phyloP scores from a whole-genome alignment of 2,329 filamentous ascomycete species.

The Paraconiothyrium brasiliense region DNA sequence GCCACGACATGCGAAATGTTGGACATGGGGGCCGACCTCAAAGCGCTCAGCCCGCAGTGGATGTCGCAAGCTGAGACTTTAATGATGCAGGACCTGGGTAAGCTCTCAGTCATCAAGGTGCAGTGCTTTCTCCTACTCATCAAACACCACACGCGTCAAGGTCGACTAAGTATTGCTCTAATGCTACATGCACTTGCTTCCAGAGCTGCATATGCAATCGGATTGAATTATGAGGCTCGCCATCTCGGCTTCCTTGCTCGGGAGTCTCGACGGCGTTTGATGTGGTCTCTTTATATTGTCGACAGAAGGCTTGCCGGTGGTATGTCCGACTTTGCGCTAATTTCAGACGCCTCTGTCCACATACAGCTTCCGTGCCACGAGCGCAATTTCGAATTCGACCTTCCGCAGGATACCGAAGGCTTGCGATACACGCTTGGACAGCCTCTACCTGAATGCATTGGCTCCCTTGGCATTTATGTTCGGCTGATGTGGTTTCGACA shows the following conservation, averaged over 20 bases:
- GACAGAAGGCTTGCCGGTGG: slow-evolving; percentile 8
- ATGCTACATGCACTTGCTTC: slow-evolving; percentile 8
- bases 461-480: slow-evolving; percentile 5
- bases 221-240: slow-evolving; percentile 12
- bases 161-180: not conserved
- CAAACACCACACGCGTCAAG: slow-evolving; percentile 8
- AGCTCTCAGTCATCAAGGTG: slow-evolving; percentile 5
- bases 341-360: slow-evolving; percentile 4
- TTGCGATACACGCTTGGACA: not conserved
- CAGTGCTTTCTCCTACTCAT: slow-evolving; percentile 11
- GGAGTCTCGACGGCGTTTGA: slow-evolving; percentile 10
- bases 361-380: slow-evolving; percentile 15
- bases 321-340: slow-evolving; percentile 7
- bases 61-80: slow-evolving; percentile 9
- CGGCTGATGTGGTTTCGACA: slow-evolving; percentile 13
- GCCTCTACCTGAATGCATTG: not conserved
- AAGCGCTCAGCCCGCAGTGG: slow-evolving; percentile 1
- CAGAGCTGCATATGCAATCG: slow-evolving; percentile 9
- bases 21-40: slow-evolving; percentile 2
- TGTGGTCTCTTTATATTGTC: slow-evolving; percentile 13
- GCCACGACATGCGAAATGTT: slow-evolving; percentile 13
- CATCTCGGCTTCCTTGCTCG: slow-evolving; percentile 13
- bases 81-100: slow-evolving; percentile 6
- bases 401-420: slow-evolving; percentile 9
- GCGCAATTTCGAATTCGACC: slow-evolving; percentile 15